These are phyloP conservation scores for Albugo candida DNA, from an alignment of 352 stramenopile genomes.

Conservation along the genomic window DNA sequence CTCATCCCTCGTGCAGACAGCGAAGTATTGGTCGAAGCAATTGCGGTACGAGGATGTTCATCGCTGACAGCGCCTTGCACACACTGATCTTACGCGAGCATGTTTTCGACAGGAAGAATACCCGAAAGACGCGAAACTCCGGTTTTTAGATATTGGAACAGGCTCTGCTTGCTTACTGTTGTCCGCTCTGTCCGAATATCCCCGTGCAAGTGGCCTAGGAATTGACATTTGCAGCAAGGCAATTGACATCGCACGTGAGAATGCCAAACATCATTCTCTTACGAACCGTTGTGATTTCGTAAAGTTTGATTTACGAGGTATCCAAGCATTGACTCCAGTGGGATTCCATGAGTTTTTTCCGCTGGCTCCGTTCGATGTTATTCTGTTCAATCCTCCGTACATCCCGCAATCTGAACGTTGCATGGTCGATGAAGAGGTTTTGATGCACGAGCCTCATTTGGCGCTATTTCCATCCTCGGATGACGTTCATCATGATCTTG, in stretches of 20 bases:
- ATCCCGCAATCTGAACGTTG: slow-evolving; percentile 31
- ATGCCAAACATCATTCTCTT: slow-evolving; percentile 15
- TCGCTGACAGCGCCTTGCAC: neutral
- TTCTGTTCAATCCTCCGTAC: slow-evolving; percentile 60
- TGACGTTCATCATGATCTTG: slow-evolving; percentile 7
- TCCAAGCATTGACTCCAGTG: slow-evolving; percentile 7
- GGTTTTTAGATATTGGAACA: slow-evolving; percentile 50
- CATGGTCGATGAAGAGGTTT: slow-evolving; percentile 33
- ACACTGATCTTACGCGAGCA: neutral
- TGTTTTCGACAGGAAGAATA: slow-evolving; percentile 18
- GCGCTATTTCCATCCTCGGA: slow-evolving; percentile 36
- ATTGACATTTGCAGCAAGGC: slow-evolving; percentile 36
- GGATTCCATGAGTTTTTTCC: neutral
- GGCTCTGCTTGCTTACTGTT: slow-evolving; percentile 49
- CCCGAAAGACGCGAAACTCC: slow-evolving; percentile 13
- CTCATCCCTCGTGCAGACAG: slow-evolving; percentile 69
- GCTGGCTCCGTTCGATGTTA: slow-evolving; percentile 24
- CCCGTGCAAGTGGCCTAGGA: slow-evolving; percentile 23
- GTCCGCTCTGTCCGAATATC: slow-evolving; percentile 36
- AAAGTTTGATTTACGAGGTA: slow-evolving; percentile 14
- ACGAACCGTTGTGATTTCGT: slow-evolving; percentile 10
- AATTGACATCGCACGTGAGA: slow-evolving; percentile 27
- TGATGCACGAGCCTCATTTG: slow-evolving; percentile 44
- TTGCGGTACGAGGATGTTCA: slow-evolving; percentile 16
- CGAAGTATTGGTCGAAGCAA: slow-evolving; percentile 56